A percentile compares a stretch with the other conserved stretches of the same genome.
phyloP scores from a whole-genome alignment of 495 filamentous ascomycete species.

The Hypoxylon fragiforme region DNA sequence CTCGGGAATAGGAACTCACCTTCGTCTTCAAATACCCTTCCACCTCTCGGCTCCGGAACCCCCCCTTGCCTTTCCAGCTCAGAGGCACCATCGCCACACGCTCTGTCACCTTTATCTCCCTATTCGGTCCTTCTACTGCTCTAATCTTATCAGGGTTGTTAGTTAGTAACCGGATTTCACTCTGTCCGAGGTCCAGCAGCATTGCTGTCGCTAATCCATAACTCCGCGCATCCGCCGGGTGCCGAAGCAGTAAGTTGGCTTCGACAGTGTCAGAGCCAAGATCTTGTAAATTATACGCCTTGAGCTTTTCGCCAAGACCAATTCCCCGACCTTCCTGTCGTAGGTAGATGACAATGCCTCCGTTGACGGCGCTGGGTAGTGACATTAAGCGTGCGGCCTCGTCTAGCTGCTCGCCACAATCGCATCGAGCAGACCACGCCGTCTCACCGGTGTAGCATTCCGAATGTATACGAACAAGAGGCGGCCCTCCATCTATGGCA shows the following conservation, averaged over 20 bases:
- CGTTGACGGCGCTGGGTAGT: conserved; percentile 64
- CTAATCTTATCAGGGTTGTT: conserved; percentile 98
- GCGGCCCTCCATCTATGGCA: too few species aligned
- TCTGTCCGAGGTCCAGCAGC: conserved; percentile 78
- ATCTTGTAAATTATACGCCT: conserved; percentile 97
- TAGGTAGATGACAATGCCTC: conserved; percentile 92
- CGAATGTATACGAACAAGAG: conserved; percentile 91
- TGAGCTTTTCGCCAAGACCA: conserved; percentile 90
- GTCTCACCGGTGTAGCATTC: conserved; percentile 99
- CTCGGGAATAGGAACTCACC: conserved; percentile 52
- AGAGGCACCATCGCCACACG: conserved; percentile 95
- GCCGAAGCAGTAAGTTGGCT: conserved; percentile 86
- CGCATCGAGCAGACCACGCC: conserved; percentile 94
- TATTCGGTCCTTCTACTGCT: conserved; percentile 86
- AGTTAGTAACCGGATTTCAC: conserved; percentile 83
- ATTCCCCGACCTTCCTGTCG: conserved; percentile 96
- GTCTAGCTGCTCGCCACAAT: conserved; percentile 97
- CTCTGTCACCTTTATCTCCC: conserved; percentile 86
- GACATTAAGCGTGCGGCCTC: conserved; percentile 96
- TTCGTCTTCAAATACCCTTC: conserved; percentile 94
- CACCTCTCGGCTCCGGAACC: conserved; percentile 83
- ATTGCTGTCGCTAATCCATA: conserved; percentile 96
- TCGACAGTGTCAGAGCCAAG: conserved; percentile 94
- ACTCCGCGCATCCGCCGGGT: conserved; percentile 91
- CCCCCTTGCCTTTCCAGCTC: conserved; percentile 84